Conservation (phyloP, 495 filamentous ascomycete species). For the Sphaerosporella brunnea region DNA sequence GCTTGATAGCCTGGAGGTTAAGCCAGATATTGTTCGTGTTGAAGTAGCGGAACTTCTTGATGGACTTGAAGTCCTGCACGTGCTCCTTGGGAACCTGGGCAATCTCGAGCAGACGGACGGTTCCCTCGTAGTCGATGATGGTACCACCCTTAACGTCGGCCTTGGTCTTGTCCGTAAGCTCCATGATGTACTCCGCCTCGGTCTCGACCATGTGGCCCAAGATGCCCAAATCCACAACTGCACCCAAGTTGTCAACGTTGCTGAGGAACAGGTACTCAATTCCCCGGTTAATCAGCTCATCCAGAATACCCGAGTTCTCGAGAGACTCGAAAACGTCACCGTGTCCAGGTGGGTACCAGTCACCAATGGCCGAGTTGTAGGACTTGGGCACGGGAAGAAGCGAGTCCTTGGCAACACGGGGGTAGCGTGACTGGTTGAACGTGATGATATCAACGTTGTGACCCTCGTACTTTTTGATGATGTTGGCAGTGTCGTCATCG, state of each 20-base stretch:
- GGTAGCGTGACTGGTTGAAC: slow-evolving; percentile 99
- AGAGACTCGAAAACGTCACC: slow-evolving; percentile 99
- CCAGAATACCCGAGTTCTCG: slow-evolving; percentile 96
- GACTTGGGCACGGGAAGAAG: slow-evolving; percentile 87
- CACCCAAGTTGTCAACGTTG: slow-evolving; percentile 97
- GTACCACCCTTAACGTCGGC: slow-evolving; percentile 99
- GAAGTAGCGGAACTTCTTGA: slow-evolving; percentile 99
- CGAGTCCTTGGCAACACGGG: slow-evolving; percentile 93
- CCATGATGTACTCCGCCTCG: slow-evolving; percentile 96
- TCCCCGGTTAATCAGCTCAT: slow-evolving; percentile 83
- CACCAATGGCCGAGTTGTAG: slow-evolving; percentile 69
- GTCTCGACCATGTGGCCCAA: slow-evolving; percentile 98
- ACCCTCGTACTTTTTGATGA: slow-evolving; percentile 99
- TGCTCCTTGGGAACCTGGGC: slow-evolving; percentile 99
- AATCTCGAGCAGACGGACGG: slow-evolving; percentile 90
- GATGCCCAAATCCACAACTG: slow-evolving; percentile 91
- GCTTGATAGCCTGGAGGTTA: slow-evolving; percentile 93
- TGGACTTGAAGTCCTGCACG: slow-evolving; percentile 99
- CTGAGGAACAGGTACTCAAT: slow-evolving; percentile 98
- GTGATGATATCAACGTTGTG: slow-evolving; percentile 99
- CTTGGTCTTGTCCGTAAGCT: slow-evolving; percentile 99
- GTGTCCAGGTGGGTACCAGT: slow-evolving; percentile 98
- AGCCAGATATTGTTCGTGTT: slow-evolving; percentile 99
- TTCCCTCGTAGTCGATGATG: slow-evolving; percentile 98
- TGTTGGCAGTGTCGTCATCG: slow-evolving; percentile 90